Conservation (phyloP, 116 monocot species). For the Dioscorea cayenensis region DNA sequence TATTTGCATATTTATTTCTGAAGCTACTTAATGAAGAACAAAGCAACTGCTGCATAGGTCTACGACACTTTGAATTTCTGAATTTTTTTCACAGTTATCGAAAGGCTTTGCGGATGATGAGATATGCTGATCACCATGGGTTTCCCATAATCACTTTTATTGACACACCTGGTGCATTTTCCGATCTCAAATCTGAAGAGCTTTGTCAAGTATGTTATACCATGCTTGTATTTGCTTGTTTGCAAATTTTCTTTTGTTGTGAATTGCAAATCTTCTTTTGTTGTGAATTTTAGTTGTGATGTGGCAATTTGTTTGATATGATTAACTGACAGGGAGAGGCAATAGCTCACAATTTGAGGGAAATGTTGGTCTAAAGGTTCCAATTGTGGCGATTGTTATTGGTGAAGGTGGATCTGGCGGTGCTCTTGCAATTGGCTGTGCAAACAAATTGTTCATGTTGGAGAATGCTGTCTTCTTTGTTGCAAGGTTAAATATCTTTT, state of each 20-base stretch:
- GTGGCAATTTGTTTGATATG: not conserved
- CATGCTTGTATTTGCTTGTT: no score
- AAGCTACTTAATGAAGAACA: not conserved
- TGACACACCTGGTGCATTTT: slow-evolving; percentile 51
- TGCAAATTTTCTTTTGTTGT: not conserved
- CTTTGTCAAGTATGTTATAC: slow-evolving; percentile 30
- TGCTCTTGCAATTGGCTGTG: slow-evolving; percentile 58
- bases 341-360: slow-evolving; percentile 48
- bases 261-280: no score
- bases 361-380: slow-evolving; percentile 54
- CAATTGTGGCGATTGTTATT: slow-evolving; percentile 50
- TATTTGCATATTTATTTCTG: not conserved
- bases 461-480: slow-evolving; percentile 59
- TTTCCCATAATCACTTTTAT: slow-evolving; percentile 60
- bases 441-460: slow-evolving; percentile 47
- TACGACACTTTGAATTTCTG: not conserved
- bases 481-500: slow-evolving; percentile 26
- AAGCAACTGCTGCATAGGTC: not conserved
- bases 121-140: slow-evolving; percentile 50
- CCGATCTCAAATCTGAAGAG: slow-evolving; percentile 62
- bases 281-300: not conserved
- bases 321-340: slow-evolving; percentile 39
- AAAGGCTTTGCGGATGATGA: slow-evolving; percentile 53
- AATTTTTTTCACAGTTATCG: slow-evolving; percentile 25
- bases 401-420: slow-evolving; percentile 72